A percentile compares a stretch with the other conserved stretches of the same genome.
Conservation (phyloP, 306 rosid genomes). For the Purshia tridentata region DNA sequence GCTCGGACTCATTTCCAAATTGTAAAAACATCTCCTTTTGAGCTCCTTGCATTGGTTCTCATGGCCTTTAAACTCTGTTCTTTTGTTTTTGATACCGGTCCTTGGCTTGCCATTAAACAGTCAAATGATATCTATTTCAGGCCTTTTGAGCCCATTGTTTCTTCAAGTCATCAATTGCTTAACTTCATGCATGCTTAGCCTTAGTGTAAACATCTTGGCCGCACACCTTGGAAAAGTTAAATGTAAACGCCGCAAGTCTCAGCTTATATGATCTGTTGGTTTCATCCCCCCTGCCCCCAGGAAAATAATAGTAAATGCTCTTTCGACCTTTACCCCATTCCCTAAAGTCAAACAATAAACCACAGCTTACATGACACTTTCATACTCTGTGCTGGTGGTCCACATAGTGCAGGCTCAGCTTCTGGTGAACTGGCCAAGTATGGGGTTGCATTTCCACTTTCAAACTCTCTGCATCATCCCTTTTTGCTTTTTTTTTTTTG, state of each 20-base stretch:
- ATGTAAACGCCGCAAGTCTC: neutral
- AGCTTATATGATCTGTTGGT: neutral
- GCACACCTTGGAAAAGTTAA: neutral
- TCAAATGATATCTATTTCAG: neutral
- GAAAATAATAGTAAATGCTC: neutral
- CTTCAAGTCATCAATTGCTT: neutral
- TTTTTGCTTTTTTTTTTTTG: too few relatives aligned
- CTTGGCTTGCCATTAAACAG: conserved; percentile 2
- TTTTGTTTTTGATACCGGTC: neutral
- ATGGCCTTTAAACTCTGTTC: neutral
- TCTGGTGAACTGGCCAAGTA: neutral
- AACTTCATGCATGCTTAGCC: neutral
- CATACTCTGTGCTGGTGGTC: neutral
- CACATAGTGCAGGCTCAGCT: neutral
- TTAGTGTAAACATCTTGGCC: neutral
- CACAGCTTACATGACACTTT: neutral
- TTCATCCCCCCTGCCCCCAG: conserved; percentile 1
- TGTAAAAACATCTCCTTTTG: neutral
- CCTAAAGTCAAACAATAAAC: too few relatives aligned
- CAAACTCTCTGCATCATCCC: too few relatives aligned
- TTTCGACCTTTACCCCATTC: neutral
- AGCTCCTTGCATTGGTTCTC: neutral
- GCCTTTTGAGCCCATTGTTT: neutral
- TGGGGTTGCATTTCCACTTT: neutral
- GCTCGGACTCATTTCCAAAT: neutral